A percentile compares a stretch with the other conserved stretches of the same genome.
Evolutionary conservation across 2,329 filamentous ascomycete genomes (phyloP).

Genomic region (Septoria petroselini): DNA sequence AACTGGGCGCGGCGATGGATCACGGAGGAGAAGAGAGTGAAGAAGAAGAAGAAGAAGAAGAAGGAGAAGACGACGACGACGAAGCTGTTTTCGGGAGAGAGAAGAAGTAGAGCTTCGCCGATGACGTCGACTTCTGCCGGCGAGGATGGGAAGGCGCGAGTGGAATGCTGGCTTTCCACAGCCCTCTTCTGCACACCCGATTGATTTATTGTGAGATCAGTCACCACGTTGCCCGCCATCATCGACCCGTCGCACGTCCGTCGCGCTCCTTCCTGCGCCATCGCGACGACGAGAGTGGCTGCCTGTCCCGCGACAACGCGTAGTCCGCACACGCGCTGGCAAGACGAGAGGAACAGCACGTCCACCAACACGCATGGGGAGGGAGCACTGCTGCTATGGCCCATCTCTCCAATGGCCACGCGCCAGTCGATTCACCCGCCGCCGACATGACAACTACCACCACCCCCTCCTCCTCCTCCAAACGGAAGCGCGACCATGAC

Average conservation of each 20-base stretch:
- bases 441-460: conserved; percentile 8
- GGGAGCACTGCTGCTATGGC: conserved; percentile 13
- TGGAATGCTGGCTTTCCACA: too few species aligned
- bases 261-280: too few species aligned
- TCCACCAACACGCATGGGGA: conserved; percentile 17
- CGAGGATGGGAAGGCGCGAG: too few species aligned
- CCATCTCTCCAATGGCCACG: conserved; percentile 17
- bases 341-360: conserved; percentile 9
- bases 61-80: not conserved
- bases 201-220: too few species aligned
- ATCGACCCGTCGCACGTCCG: too few species aligned
- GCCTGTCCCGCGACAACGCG: too few species aligned
- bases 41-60: not conserved
- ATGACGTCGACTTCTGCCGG: too few species aligned
- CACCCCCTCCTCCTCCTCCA: too few species aligned
- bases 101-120: not conserved
- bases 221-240: too few species aligned
- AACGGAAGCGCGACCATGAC: conserved; percentile 47
- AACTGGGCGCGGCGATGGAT: conserved; percentile 5
- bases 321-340: too few species aligned
- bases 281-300: too few species aligned
- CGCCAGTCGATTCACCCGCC: conserved; percentile 10
- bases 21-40: conserved; percentile 4
- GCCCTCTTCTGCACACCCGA: too few species aligned
- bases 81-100: not conserved